Evolutionary conservation across 148 eudicot genomes (phyloP).

Genomic region (Silene latifolia): DNA sequence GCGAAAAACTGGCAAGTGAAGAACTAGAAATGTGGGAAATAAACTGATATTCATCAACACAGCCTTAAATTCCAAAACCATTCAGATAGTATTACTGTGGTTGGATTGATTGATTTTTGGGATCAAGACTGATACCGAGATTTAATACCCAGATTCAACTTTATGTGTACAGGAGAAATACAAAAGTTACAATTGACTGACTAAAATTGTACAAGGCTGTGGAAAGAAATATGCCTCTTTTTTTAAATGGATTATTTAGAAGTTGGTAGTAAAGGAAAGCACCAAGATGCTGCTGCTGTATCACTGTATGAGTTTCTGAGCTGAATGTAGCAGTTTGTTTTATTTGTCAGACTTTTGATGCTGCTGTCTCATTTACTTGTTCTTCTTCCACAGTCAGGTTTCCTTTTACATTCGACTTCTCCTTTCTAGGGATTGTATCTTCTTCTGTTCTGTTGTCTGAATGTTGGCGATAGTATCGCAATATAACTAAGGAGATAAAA

Average conservation of each 20-base stretch:
- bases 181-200: constrained; percentile 13
- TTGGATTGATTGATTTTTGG: no score
- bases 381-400: constrained; percentile 20
- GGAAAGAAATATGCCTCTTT: constrained; percentile 4
- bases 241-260: not conserved
- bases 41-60: not conserved
- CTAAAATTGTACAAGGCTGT: constrained; percentile 21
- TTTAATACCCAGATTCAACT: no score
- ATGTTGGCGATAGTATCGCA: constrained; percentile 52
- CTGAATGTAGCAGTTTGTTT: not conserved
- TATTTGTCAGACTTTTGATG: constrained; percentile 17
- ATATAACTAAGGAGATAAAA: constrained; percentile 61
- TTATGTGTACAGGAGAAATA: no score
- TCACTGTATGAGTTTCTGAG: not conserved
- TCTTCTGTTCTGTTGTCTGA: constrained; percentile 29
- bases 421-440: constrained; percentile 20
- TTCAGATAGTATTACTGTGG: not conserved
- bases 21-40: constrained; percentile 11
- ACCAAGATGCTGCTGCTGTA: not conserved
- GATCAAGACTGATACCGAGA: no score
- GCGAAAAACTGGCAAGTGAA: constrained; percentile 7
- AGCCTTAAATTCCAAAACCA: not conserved
- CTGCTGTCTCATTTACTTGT: constrained; percentile 29
- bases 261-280: not conserved
- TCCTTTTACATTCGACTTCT: constrained; percentile 14